Conservation (phyloP, 345 rosid genomes). For the Salix caprea region DNA sequence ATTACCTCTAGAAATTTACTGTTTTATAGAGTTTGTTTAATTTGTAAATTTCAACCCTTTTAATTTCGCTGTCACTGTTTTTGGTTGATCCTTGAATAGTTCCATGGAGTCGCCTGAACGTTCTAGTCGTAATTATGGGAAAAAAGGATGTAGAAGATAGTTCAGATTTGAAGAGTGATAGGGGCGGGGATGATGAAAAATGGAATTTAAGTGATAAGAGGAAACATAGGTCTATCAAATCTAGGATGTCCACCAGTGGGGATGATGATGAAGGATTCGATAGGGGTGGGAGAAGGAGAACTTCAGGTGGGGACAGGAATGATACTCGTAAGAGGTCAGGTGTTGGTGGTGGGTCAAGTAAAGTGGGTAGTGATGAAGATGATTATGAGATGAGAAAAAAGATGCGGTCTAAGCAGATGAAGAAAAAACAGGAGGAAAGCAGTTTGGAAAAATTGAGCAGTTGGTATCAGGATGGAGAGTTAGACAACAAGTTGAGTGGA, state of each 20-base stretch:
- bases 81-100: neutral
- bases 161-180: slow-evolving; percentile 40
- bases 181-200: slow-evolving; percentile 52
- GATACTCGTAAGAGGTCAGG: slow-evolving; percentile 61
- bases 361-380: slow-evolving; percentile 59
- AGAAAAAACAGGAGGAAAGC: slow-evolving; percentile 87
- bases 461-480: slow-evolving; percentile 91
- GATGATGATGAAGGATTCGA: slow-evolving; percentile 56
- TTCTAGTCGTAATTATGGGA: slow-evolving; percentile 31
- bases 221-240: slow-evolving; percentile 60
- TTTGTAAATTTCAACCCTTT: neutral
- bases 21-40: neutral
- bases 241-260: slow-evolving; percentile 48
- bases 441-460: slow-evolving; percentile 81
- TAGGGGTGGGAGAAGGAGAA: slow-evolving; percentile 48
- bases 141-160: slow-evolving; percentile 44
- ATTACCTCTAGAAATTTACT: neutral
- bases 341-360: slow-evolving; percentile 34
- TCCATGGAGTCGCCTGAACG: slow-evolving; percentile 66
- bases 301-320: slow-evolving; percentile 50
- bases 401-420: slow-evolving; percentile 46
- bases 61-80: neutral
- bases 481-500: slow-evolving; percentile 53
- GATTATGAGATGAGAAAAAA: slow-evolving; percentile 53
- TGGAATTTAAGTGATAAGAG: slow-evolving; percentile 55